phyloP scores from a whole-genome alignment of 768 basidiomycete genomes.

The Brasilioporus rufonigricans region DNA sequence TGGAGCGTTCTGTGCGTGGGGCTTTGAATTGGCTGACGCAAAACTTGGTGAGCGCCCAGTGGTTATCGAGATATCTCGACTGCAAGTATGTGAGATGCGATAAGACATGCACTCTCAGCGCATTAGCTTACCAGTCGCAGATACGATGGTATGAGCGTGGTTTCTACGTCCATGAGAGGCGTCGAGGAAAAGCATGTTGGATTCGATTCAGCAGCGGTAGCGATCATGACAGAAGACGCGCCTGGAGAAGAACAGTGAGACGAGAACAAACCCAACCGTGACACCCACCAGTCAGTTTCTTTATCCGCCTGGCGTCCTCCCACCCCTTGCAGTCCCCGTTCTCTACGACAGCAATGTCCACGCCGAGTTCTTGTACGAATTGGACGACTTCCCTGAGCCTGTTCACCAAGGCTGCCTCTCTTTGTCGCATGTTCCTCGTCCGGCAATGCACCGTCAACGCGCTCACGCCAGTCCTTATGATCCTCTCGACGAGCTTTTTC shows the following conservation, averaged over 20 bases:
- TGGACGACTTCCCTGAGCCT: conserved; percentile 84
- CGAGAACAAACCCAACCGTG: background rate
- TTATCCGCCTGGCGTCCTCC: conserved; percentile 75
- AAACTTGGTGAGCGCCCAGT: conserved; percentile 86
- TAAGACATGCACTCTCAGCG: background rate
- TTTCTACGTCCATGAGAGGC: conserved; percentile 67
- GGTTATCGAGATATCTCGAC: conserved; percentile 74
- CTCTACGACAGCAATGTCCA: conserved; percentile 83
- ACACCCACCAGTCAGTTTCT: conserved; percentile 66
- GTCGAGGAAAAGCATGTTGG: conserved; percentile 79
- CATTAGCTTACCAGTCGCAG: conserved; percentile 57
- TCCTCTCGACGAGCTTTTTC: conserved; percentile 81
- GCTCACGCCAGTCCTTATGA: conserved; percentile 84
- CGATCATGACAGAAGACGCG: conserved; percentile 94
- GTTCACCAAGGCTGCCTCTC: conserved; percentile 74
- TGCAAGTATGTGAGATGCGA: conserved; percentile 27
- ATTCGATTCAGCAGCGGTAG: conserved; percentile 91
- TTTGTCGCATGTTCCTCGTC: conserved; percentile 86
- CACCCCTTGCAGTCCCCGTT: conserved; percentile 89
- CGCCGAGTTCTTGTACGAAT: conserved; percentile 71
- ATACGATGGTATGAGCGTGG: conserved; percentile 68
- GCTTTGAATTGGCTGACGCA: conserved; percentile 82
- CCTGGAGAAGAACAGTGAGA: conserved; percentile 38
- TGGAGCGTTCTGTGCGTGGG: conserved; percentile 51
- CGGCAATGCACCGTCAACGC: conserved; percentile 94